These are phyloP conservation scores for Pseudogymnoascus sp. DNA, from an alignment of 2,329 filamentous ascomycete species.

Conservation along the genomic window DNA sequence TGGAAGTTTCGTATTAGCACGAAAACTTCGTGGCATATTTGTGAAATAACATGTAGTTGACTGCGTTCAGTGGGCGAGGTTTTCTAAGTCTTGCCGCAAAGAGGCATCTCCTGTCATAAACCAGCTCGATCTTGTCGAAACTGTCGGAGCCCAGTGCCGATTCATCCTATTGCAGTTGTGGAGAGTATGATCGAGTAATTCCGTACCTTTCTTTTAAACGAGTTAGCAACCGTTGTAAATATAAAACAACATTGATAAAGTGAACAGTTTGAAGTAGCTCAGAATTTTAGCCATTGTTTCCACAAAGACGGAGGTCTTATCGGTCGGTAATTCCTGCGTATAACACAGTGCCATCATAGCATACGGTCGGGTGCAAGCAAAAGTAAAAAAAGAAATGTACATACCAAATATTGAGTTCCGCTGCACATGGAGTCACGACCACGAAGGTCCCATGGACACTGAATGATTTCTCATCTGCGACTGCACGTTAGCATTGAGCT, in stretches of 20 bases:
- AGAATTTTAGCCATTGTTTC: conserved; percentile 84
- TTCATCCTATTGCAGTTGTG: conserved; percentile 58
- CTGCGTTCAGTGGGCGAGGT: conserved; percentile 88
- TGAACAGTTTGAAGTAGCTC: conserved; percentile 40
- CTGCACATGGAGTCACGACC: background rate
- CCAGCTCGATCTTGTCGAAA: conserved; percentile 37
- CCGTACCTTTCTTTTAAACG: background rate
- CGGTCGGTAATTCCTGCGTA: conserved; percentile 68
- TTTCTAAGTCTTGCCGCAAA: conserved; percentile 98
- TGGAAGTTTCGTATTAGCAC: background rate
- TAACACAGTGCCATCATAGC: conserved; percentile 7
- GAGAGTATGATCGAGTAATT: conserved; percentile 1
- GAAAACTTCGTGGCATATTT: conserved; percentile 4
- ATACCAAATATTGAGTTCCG: background rate
- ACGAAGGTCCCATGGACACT: background rate
- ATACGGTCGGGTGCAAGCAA: background rate
- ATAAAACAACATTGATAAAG: conserved; percentile 11
- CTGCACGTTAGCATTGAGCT: background rate
- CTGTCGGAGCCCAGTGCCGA: conserved; percentile 95
- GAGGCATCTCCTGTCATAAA: conserved; percentile 78
- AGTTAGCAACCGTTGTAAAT: background rate
- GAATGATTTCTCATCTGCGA: background rate
- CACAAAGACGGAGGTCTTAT: conserved; percentile 60
- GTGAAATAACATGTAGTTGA: conserved; percentile 12
- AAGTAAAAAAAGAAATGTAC: background rate